Evolutionary conservation across 2,329 filamentous ascomycete genomes (phyloP).

Genomic region (Verruconis gallopava): DNA sequence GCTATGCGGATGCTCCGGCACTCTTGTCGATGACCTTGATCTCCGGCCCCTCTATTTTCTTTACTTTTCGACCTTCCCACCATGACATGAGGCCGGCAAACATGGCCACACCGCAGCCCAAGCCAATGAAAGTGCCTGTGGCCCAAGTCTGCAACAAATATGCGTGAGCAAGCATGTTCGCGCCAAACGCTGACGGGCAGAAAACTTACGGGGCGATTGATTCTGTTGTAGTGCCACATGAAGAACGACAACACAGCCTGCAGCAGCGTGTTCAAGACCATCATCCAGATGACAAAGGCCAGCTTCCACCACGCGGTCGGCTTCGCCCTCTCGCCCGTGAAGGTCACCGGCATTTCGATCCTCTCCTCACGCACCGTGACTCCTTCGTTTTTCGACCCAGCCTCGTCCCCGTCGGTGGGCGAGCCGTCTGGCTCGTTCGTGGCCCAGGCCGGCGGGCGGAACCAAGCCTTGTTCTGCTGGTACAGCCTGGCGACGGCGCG

Average conservation of each 20-base stretch:
- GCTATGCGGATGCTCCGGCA: no score
- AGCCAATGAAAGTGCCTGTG: conserved; percentile 63
- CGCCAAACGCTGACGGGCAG: no score
- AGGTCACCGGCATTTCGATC: conserved; percentile 36
- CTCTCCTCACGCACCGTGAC: neutral
- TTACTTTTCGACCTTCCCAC: conserved; percentile 39
- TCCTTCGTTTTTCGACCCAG: neutral
- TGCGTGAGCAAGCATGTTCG: no score
- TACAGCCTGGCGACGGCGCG: neutral
- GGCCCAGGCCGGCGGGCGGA: neutral
- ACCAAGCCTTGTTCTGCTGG: neutral
- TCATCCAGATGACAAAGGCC: conserved; percentile 67
- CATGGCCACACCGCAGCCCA: conserved; percentile 55
- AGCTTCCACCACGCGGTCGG: conserved; percentile 61
- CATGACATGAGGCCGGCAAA: conserved; percentile 47
- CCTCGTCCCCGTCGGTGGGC: neutral
- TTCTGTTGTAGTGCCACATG: conserved; percentile 72
- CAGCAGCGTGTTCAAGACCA: conserved; percentile 65
- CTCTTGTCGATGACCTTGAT: neutral
- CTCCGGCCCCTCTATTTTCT: conserved; percentile 49
- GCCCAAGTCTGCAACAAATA: conserved; percentile 49
- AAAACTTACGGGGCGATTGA: conserved; percentile 47
- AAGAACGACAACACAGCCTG: conserved; percentile 60
- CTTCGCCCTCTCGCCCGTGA: conserved; percentile 56
- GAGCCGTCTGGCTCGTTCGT: no score